Evolutionary conservation across 2,329 filamentous ascomycete genomes (phyloP).

Genomic region (Huntiella moniliformis): DNA sequence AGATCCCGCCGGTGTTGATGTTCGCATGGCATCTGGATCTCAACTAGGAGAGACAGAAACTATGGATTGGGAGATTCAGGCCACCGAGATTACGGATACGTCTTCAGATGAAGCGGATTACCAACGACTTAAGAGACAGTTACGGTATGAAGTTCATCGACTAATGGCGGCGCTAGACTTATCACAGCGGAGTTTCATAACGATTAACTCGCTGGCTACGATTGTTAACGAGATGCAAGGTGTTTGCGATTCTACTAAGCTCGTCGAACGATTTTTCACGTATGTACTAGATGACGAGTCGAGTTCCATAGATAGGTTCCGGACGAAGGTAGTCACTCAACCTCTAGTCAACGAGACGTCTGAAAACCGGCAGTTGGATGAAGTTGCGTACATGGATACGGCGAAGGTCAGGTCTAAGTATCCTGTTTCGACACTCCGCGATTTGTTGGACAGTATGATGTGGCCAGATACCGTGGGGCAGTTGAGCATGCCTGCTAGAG

Average conservation of each 20-base stretch:
- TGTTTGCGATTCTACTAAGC: too few relatives aligned
- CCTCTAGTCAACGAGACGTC: too few relatives aligned
- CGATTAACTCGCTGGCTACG: conserved; percentile 26
- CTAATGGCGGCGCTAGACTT: conserved; percentile 44
- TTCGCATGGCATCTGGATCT: background rate
- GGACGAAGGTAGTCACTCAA: too few relatives aligned
- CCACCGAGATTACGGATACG: conserved; percentile 11
- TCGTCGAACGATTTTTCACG: too few relatives aligned
- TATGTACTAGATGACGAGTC: too few relatives aligned
- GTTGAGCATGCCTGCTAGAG: conserved; percentile 18
- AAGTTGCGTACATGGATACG: too few relatives aligned
- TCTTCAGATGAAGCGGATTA: too few relatives aligned
- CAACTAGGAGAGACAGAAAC: background rate
- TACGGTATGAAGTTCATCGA: conserved; percentile 32
- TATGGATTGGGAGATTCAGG: conserved; percentile 4
- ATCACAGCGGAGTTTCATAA: conserved; percentile 41
- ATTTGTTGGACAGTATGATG: conserved; percentile 29
- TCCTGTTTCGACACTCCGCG: conserved; percentile 14
- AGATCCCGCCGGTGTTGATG: background rate
- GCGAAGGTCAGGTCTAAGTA: too few relatives aligned
- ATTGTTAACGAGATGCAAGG: too few relatives aligned
- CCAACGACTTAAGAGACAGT: too few relatives aligned
- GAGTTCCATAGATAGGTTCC: too few relatives aligned
- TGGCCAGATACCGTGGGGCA: conserved; percentile 26
- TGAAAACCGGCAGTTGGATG: too few relatives aligned